Evolutionary conservation across 2,329 filamentous ascomycete genomes (phyloP), one percentile per base, ranked within the genome.

Genomic region (Alternaria arbusti): DNA sequence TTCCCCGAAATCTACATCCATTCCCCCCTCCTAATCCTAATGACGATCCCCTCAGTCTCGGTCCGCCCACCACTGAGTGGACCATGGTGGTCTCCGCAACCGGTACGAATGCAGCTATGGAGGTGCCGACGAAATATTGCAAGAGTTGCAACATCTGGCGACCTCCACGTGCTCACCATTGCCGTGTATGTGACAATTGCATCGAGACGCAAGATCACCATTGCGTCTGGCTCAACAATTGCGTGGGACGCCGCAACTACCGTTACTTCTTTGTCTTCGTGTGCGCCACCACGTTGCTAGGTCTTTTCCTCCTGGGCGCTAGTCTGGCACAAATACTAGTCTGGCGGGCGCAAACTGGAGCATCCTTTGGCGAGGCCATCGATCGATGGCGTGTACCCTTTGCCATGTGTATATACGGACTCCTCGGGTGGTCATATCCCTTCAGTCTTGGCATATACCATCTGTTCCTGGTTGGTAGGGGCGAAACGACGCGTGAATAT

Each of bases 171-270:
- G 94, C 93, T 62, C 96, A 99, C 77, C 96, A 99, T 82, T 99
- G 96, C 81, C 92, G 96, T 61, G 87, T 97, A 26, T 99, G 96
- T 82, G 95, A 99, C 81, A 97, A 96, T 79, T 99, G 96, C 79
- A 88, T 99, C 64, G 96, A 99, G 80, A 97, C 94, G 0, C 93
- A 97, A 70, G 96, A 99, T 76, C 96, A 99, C 76, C 96, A 99
- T 81, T 99, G 96, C 75, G 94, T 98, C 15, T 99, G 96, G 96
- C 88, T 99, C 67, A 99, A 99, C 82, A 99, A 99, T 79, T 99
- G 96, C 73, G 91, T 99, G 54, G 96, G 96, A 46, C 91, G 95
- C 69, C 92, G 96, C 73, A 99, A 99, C 82, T 99, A 99, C 82
- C 93, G 96, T 67, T 98, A 95, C 80, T 99, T 99, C 81, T 97